Evolutionary conservation across 2,329 filamentous ascomycete genomes (phyloP).

Genomic region (Torrubiella hemipterigena): DNA sequence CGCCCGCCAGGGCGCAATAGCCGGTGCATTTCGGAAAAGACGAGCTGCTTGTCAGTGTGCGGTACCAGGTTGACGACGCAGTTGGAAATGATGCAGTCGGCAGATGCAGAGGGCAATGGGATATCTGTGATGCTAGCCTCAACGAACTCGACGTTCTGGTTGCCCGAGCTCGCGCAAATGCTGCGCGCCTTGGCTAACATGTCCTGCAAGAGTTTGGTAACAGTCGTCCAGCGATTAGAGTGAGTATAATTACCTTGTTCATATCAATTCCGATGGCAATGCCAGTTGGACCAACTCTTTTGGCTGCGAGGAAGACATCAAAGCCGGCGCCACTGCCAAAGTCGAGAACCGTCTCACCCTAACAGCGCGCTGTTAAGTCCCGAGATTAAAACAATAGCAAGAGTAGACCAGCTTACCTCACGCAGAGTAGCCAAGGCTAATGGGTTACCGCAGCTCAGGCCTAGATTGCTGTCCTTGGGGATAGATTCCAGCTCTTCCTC

Average conservation of each 20-base stretch:
- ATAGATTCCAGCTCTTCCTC: slow-evolving; percentile 32
- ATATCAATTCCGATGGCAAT: slow-evolving; percentile 47
- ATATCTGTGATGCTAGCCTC: slow-evolving; percentile 36
- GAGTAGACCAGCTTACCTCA: slow-evolving; percentile 24
- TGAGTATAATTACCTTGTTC: slow-evolving; percentile 31
- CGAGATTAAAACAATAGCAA: neutral
- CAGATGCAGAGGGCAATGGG: slow-evolving; percentile 24
- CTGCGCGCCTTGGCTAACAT: slow-evolving; percentile 39
- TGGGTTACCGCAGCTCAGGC: slow-evolving; percentile 42
- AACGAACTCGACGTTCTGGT: slow-evolving; percentile 35
- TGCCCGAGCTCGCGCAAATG: slow-evolving; percentile 25
- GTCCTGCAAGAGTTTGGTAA: slow-evolving; percentile 32
- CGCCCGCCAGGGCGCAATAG: slow-evolving; percentile 44
- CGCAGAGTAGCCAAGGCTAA: slow-evolving; percentile 32
- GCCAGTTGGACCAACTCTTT: slow-evolving; percentile 33
- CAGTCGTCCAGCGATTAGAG: neutral
- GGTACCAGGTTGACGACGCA: slow-evolving; percentile 52
- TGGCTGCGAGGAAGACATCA: slow-evolving; percentile 42
- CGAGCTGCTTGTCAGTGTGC: slow-evolving; percentile 33
- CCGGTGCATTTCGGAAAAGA: slow-evolving; percentile 46
- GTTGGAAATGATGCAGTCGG: slow-evolving; percentile 49
- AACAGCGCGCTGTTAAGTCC: neutral
- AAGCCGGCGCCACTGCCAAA: slow-evolving; percentile 46
- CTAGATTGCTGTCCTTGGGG: slow-evolving; percentile 36
- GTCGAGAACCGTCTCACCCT: slow-evolving; percentile 47